Evolutionary conservation across 805 yeast genomes (phyloP).

Genomic region (Candida orba): DNA sequence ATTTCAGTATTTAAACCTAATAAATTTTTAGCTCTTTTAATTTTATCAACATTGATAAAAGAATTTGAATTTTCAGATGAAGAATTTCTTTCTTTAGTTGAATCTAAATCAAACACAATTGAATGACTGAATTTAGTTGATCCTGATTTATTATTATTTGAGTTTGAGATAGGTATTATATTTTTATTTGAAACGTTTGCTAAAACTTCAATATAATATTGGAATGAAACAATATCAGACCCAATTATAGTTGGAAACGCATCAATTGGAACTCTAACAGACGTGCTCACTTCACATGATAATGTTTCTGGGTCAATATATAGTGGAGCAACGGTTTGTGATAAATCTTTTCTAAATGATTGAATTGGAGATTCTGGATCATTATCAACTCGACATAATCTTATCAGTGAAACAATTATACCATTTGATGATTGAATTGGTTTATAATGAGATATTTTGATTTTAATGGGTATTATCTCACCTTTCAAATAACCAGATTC

Average conservation of each 20-base stretch:
- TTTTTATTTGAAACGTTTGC: conserved; percentile 69
- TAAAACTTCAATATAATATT: conserved; percentile 76
- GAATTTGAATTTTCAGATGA: conserved; percentile 19
- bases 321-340: conserved; percentile 70
- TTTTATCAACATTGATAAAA: conserved; percentile 72
- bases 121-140: conserved; percentile 17
- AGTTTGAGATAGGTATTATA: conserved; percentile 20
- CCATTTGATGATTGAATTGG: conserved; percentile 65
- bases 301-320: conserved; percentile 65
- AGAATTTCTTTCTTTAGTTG: conserved; percentile 16
- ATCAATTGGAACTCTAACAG: conserved; percentile 71
- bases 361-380: conserved; percentile 43
- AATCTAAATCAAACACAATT: conserved; percentile 21
- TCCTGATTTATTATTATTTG: conserved; percentile 20
- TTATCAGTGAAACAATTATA: conserved; percentile 66
- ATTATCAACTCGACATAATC: conserved; percentile 68
- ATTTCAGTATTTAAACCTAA: conserved; percentile 77
- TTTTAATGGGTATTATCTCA: conserved; percentile 66
- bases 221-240: conserved; percentile 67
- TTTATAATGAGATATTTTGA: conserved; percentile 62
- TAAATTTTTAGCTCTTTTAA: conserved; percentile 70
- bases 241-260: conserved; percentile 79
- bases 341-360: conserved; percentile 74
- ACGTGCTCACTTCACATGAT: conserved; percentile 50
- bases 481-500: conserved; percentile 73